Percentiles rank a stretch among this genome's conserved stretches.
Evolutionary conservation across 495 filamentous ascomycete genomes (phyloP).

Genomic region (Talaromyces borbonicus): DNA sequence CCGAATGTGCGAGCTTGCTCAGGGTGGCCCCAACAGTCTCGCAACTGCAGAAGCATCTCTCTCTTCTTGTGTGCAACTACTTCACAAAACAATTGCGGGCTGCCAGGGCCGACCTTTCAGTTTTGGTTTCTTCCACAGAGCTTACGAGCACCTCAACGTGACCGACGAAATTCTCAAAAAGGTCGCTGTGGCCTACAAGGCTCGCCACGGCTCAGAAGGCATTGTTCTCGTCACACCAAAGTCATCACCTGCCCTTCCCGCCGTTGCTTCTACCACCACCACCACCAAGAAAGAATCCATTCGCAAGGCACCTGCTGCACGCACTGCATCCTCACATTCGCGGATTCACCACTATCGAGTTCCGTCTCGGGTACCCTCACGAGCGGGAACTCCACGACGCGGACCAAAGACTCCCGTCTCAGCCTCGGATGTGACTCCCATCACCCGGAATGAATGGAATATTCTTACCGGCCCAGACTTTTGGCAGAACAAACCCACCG

Average conservation of each 20-base stretch:
- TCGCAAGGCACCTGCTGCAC: conserved; percentile 12
- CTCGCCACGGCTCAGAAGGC: conserved; percentile 41
- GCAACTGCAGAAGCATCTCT: conserved; percentile 28
- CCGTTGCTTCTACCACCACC: conserved; percentile 1
- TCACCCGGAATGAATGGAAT: conserved; percentile 40
- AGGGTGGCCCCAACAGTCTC: conserved; percentile 9
- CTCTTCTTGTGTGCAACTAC: conserved; percentile 41
- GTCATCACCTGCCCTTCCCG: conserved; percentile 1
- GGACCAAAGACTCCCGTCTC: conserved; percentile 37
- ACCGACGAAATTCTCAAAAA: conserved; percentile 42
- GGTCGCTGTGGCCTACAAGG: conserved; percentile 47
- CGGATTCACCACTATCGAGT: conserved; percentile 11
- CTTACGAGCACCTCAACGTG: conserved; percentile 53
- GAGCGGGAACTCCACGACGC: conserved; percentile 14
- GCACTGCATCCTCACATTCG: conserved; percentile 8
- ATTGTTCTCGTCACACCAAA: conserved; percentile 26
- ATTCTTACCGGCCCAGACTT: conserved; percentile 28
- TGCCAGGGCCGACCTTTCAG: conserved; percentile 47
- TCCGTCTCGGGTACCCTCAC: conserved; percentile 6
- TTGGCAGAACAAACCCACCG: conserved; percentile 19
- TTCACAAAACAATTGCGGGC: conserved; percentile 52
- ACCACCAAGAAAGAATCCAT: neutral
- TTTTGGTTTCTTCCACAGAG: conserved; percentile 47
- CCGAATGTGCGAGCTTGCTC: conserved; percentile 44
- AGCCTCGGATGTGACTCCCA: conserved; percentile 37